Base-by-base conservation (phyloP, 495 filamentous ascomycete genomes). In the Aspergillus asperescens region DNA sequence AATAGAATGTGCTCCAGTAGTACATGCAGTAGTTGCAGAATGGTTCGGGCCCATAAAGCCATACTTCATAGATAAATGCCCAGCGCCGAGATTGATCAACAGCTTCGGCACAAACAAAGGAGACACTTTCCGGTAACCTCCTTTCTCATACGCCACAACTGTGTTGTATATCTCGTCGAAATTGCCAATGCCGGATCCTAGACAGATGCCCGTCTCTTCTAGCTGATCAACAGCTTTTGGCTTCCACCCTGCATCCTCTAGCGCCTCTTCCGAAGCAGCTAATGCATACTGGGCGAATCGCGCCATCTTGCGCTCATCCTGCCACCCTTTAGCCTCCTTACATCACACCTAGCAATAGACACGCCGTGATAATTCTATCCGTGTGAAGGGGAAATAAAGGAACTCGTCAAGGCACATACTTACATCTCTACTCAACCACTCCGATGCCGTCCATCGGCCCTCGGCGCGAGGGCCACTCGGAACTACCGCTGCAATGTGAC, bases 141-240 rank as follows among this genome's bases (percentile, higher is more conserved):
- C 82, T 72, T 81, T 77, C 32, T 87, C 77, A 69, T 86, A 94
- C 2, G 80, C 80, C 37, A 95, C 63, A 35, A 86, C 89, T 1
- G 90, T 92, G 53, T 84, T 70, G 67, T 92, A 95, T 7, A 93
- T 79, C 57, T 95, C 90, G 19, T 94, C 87, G 31, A 98, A 79
- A 63, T 89, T 95, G 6, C 93, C 93, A 61, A 98, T 97, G 3
- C 93, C 93, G 39, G 90, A 96, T n/a, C 93, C 93, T 15, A 98
- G 71, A 61, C 91, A 95, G 5, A 97, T 84, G 1, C 93, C 93
- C 18, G 82, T 85, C 51, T 76, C 78, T 60, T 90, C 84, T 31
- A 77, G 73, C 54, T 90, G 81, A 32, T 82, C 75, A 42, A 75
- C 69, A 19, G 65, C 72, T 7, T 67, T 66, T 2, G 89, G 88